Conservation (phyloP, 2,329 filamentous ascomycete species). For the Pseudocercospora crystallina region DNA sequence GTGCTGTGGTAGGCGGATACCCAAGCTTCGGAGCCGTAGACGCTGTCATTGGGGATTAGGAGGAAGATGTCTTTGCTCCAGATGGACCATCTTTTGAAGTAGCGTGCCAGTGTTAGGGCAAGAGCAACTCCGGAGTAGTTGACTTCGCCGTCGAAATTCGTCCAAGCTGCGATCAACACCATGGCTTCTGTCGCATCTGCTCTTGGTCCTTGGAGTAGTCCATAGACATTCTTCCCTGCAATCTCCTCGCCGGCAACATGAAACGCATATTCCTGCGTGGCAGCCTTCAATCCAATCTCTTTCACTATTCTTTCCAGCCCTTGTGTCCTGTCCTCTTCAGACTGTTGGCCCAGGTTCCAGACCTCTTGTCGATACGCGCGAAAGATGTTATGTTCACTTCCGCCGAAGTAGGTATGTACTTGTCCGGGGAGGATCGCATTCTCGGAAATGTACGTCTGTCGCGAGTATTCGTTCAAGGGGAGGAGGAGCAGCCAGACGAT, state of each 20-base stretch:
- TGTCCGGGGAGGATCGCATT: conserved; percentile 94
- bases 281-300: conserved; percentile 80
- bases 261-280: conserved; percentile 85
- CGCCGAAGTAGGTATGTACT: conserved; percentile 96
- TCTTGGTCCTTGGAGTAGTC: conserved; percentile 85
- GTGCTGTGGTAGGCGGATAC: conserved; percentile 96
- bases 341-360: conserved; percentile 55
- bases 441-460: conserved; percentile 93
- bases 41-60: conserved; percentile 83
- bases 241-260: conserved; percentile 71
- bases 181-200: conserved; percentile 97
- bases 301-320: conserved; percentile 73
- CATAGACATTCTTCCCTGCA: conserved; percentile 86
- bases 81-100: conserved; percentile 96
- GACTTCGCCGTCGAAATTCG: conserved; percentile 71
- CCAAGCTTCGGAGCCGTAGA: conserved; percentile 90
- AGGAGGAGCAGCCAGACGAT: conserved; percentile 87
- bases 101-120: conserved; percentile 81
- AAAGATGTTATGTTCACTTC: conserved; percentile 93
- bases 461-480: conserved; percentile 85
- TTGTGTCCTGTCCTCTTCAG: conserved; percentile 37
- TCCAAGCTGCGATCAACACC: conserved; percentile 87
- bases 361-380: conserved; percentile 86
- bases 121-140: conserved; percentile 88
- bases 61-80: conserved; percentile 99